Percentiles rank a stretch among this genome's conserved stretches.
phyloP scores from a whole-genome alignment of 2,329 filamentous ascomycete species.

The Colletotrichum sojae region DNA sequence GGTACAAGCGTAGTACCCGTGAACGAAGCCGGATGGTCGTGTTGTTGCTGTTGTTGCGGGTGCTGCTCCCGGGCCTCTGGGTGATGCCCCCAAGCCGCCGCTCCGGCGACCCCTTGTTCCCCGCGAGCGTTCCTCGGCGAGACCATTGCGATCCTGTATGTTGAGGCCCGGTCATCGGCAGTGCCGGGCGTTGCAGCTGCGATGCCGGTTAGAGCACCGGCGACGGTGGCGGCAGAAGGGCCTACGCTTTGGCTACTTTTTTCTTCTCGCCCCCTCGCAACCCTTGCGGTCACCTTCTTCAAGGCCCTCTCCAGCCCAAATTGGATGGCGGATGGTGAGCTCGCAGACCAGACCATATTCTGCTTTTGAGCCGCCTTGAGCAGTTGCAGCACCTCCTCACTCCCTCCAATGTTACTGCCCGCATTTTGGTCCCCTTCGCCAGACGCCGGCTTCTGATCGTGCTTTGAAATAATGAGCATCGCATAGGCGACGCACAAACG shows the following conservation, averaged over 20 bases:
- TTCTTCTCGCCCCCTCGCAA: conserved; percentile 8
- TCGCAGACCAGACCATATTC: conserved; percentile 29
- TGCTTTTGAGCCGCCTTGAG: conserved; percentile 33
- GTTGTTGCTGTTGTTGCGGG: conserved; percentile 18
- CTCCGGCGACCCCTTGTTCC: background rate
- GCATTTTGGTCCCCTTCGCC: background rate
- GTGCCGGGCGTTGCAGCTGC: background rate
- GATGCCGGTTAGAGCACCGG: background rate
- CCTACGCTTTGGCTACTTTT: background rate
- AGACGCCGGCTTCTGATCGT: conserved; percentile 25
- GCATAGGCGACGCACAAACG: conserved; percentile 38
- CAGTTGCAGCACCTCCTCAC: conserved; percentile 29
- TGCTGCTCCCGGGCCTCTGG: conserved; percentile 4
- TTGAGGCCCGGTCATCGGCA: conserved; percentile 1
- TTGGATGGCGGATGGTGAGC: conserved; percentile 36
- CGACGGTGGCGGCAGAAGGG: background rate
- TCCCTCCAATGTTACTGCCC: background rate
- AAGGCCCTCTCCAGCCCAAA: conserved; percentile 36
- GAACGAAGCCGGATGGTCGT: conserved; percentile 20
- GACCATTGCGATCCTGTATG: conserved; percentile 6
- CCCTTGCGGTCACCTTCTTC: conserved; percentile 32
- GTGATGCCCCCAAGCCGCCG: conserved; percentile 22
- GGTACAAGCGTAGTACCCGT: conserved; percentile 23
- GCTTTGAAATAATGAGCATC: conserved; percentile 38
- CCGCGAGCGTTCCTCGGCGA: conserved; percentile 8